Percentiles rank a stretch among this genome's conserved stretches.
Conservation (phyloP, 495 filamentous ascomycete species). For the Tirmania nivea region DNA sequence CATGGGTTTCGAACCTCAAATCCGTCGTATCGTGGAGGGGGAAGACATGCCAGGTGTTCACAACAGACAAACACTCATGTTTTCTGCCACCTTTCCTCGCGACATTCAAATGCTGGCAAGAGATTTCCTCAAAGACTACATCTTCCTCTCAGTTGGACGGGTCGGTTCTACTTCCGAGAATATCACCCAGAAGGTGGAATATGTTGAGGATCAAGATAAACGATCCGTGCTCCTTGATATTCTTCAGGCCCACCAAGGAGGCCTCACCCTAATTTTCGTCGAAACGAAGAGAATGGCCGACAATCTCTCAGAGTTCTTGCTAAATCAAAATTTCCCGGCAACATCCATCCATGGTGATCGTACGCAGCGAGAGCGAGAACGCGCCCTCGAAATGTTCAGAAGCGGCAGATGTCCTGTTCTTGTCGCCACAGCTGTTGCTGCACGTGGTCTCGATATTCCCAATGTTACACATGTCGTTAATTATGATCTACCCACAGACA, state of each 20-base stretch:
- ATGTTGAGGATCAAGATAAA: constrained; percentile 93
- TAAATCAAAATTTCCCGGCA: constrained; percentile 96
- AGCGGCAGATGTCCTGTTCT: constrained; percentile 86
- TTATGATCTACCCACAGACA: constrained; percentile 95
- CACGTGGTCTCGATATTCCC: constrained; percentile 87
- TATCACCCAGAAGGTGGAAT: constrained; percentile 96
- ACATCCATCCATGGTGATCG: constrained; percentile 97
- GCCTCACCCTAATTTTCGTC: constrained; percentile 91
- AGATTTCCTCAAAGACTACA: constrained; percentile 94
- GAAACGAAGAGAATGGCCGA: constrained; percentile 99
- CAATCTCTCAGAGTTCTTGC: constrained; percentile 85
- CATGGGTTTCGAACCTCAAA: constrained; percentile 99
- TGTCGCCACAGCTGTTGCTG: constrained; percentile 91
- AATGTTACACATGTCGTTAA: constrained; percentile 98
- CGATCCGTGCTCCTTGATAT: constrained; percentile 93
- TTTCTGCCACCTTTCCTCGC: constrained; percentile 94
- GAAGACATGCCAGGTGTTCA: constrained; percentile 87
- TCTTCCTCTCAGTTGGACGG: constrained; percentile 95
- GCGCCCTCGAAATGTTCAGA: constrained; percentile 90
- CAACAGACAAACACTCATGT: constrained; percentile 93
- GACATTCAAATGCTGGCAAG: constrained; percentile 97
- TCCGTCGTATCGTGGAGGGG: constrained; percentile 90
- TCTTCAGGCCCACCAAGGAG: constrained; percentile 77
- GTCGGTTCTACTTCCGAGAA: constrained; percentile 99
- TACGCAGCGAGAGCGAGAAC: constrained; percentile 96